Base-by-base conservation (phyloP, 2,329 filamentous ascomycete species). In the Xylariaceae sp. region DNA sequence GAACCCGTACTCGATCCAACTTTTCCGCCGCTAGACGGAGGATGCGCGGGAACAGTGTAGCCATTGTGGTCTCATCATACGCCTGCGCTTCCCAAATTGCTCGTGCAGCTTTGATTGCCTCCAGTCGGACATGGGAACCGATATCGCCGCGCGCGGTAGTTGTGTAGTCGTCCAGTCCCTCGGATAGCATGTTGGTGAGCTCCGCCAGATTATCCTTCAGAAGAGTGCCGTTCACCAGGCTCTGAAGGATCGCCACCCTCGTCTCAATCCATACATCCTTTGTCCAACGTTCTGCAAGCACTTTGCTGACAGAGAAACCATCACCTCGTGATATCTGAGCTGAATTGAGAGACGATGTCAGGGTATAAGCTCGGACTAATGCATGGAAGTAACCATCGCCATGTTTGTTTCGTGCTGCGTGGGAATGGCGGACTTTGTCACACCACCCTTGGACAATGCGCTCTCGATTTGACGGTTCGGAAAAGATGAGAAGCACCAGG, bases 91-190 rank as follows among this genome's bases (percentile, higher is more conserved):
- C 53, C 65, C 76, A 80, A 2, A 89, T 71, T 2, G 79, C 80
- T 45, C 78, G 78, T 1, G 91, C 78, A 13, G 87, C 90, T 60
- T 83, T 75, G 11, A 96, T 74, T 18, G 88, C 90, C 61, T 90
- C 85, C 4, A 91, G 69, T 3, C 93, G 78, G 3, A 95, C 85
- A 39, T 90, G 78, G 0, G 90, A 95, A 4, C 93, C 93, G 37
- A 97, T 77, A 57, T 98, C 93, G 13, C 93, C 93, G 42, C 89
- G 76, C 12, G 90, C 83, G 51, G 88, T 91, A 3, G 88, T 90
- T 0, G 88, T 95, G 57, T 97, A 97, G 60, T 98, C 90, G 50
- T 91, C 85, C 19, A 98, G 65, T 0, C 83, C 80, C 31, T 76
- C 74, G 1, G 63, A 57, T 8, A 85, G 62, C 2, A 80, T 48